Evolutionary conservation across 305 asterid genomes (phyloP).

Genomic region (Andrographis paniculata): DNA sequence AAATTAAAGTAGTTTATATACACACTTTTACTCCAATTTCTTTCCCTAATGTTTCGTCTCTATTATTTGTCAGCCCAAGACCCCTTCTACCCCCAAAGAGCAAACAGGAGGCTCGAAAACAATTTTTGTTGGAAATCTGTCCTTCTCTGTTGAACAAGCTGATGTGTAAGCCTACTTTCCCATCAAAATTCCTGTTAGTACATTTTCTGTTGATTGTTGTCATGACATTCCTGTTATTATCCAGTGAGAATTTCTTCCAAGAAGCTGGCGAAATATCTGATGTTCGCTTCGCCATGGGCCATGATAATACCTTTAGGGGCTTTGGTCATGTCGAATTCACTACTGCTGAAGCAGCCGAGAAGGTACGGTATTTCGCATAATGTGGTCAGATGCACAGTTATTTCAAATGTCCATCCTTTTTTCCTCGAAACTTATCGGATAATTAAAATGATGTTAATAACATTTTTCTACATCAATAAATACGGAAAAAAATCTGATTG

Average conservation of each 20-base stretch:
- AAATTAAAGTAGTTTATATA: neutral
- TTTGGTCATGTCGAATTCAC: slow-evolving; percentile 92
- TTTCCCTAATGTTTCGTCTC: neutral
- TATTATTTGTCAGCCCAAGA: slow-evolving; percentile 30
- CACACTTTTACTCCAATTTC: neutral
- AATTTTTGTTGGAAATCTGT: slow-evolving; percentile 67
- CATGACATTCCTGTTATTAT: slow-evolving; percentile 9
- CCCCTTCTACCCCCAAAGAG: slow-evolving; percentile 37
- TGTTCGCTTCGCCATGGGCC: slow-evolving; percentile 47
- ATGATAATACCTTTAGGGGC: slow-evolving; percentile 62
- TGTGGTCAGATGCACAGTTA: no score
- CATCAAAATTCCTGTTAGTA: slow-evolving; percentile 10
- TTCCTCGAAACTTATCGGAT: no score
- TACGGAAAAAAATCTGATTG: no score
- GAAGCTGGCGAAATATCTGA: slow-evolving; percentile 59
- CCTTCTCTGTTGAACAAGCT: slow-evolving; percentile 43
- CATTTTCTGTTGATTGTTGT: neutral
- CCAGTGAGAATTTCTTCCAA: slow-evolving; percentile 69
- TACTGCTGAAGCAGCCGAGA: slow-evolving; percentile 55
- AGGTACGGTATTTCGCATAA: slow-evolving; percentile 35
- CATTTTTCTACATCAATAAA: no score
- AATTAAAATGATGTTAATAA: no score
- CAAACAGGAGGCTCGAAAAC: slow-evolving; percentile 52
- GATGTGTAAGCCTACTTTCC: slow-evolving; percentile 51
- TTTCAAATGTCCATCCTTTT: no score